Percentiles rank a stretch among this genome's conserved stretches.
Conservation (phyloP, 768 basidiomycete species). For the Tylopilus cervinicoccineus region DNA sequence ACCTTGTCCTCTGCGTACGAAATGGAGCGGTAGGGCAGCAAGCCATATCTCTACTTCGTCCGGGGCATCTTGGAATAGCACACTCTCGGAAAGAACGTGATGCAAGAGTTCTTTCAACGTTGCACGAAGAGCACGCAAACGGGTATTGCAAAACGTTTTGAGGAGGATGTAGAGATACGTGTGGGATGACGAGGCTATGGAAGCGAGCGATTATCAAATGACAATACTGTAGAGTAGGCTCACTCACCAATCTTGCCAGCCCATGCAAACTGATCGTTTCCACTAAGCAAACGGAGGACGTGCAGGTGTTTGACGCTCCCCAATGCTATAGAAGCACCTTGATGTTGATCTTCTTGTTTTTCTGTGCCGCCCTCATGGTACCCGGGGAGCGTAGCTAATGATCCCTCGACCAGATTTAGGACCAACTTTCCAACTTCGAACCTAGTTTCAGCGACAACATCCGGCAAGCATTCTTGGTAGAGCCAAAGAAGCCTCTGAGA, state of each 20-base stretch:
- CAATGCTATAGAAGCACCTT: conserved; percentile 25
- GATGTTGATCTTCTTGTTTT: conserved; percentile 10
- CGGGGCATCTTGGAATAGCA: conserved; percentile 76
- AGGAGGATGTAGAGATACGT: conserved; percentile 75
- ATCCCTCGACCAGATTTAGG: conserved; percentile 39
- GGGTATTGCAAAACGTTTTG: conserved; percentile 50
- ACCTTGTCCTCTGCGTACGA: conserved; percentile 30
- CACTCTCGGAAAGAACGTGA: conserved; percentile 63
- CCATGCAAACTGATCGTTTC: conserved; percentile 80
- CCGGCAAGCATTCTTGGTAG: conserved; percentile 76
- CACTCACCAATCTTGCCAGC: conserved; percentile 63
- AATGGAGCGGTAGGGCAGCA: conserved; percentile 47
- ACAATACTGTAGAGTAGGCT: neutral
- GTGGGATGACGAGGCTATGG: conserved; percentile 44
- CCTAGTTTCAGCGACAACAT: conserved; percentile 68
- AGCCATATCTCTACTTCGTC: conserved; percentile 78
- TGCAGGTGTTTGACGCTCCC: conserved; percentile 72
- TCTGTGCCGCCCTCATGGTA: conserved; percentile 1
- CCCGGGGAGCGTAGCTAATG: conserved; percentile 17
- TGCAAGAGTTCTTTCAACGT: conserved; percentile 52
- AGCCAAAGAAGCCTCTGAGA: conserved; percentile 80
- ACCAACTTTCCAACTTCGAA: conserved; percentile 87
- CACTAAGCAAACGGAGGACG: conserved; percentile 65
- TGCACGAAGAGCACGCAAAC: conserved; percentile 48
- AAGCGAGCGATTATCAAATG: neutral